Evolutionary conservation across 345 rosid species (phyloP).

Genomic region (Dipteronia sinensis): DNA sequence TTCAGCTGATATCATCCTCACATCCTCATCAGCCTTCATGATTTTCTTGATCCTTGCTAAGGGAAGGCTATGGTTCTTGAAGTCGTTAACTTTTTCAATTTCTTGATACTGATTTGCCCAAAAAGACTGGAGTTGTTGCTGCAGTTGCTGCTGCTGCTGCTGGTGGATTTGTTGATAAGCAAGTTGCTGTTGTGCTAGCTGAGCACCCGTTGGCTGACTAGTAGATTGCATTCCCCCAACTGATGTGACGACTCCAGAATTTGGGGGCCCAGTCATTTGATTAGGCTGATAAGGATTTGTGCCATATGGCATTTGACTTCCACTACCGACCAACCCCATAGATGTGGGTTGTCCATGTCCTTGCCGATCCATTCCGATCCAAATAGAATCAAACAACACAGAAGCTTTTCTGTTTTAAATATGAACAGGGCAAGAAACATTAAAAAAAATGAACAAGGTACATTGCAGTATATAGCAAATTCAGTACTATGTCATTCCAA

Average conservation of each 20-base stretch:
- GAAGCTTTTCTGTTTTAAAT: slow-evolving; percentile 16
- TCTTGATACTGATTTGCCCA: slow-evolving; percentile 89
- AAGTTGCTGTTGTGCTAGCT: slow-evolving; percentile 65
- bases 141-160: slow-evolving; percentile 92
- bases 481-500: not conserved
- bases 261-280: slow-evolving; percentile 51
- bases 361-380: slow-evolving; percentile 73
- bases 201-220: slow-evolving; percentile 57
- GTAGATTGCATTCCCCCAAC: slow-evolving; percentile 47
- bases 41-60: slow-evolving; percentile 96
- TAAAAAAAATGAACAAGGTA: not conserved
- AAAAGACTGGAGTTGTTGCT: slow-evolving; percentile 81
- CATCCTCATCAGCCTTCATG: slow-evolving; percentile 99
- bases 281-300: slow-evolving; percentile 61
- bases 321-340: slow-evolving; percentile 44
- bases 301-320: slow-evolving; percentile 55
- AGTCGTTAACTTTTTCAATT: slow-evolving; percentile 75
- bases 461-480: not conserved
- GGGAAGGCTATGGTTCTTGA: slow-evolving; percentile 95
- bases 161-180: slow-evolving; percentile 87
- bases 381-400: slow-evolving; percentile 17
- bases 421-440: slow-evolving; percentile 10
- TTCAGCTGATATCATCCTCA: slow-evolving; percentile 97
- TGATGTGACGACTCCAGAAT: slow-evolving; percentile 40
- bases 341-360: slow-evolving; percentile 71